Conservation (phyloP, 306 rosid genomes). For the Acacia acuminata region DNA sequence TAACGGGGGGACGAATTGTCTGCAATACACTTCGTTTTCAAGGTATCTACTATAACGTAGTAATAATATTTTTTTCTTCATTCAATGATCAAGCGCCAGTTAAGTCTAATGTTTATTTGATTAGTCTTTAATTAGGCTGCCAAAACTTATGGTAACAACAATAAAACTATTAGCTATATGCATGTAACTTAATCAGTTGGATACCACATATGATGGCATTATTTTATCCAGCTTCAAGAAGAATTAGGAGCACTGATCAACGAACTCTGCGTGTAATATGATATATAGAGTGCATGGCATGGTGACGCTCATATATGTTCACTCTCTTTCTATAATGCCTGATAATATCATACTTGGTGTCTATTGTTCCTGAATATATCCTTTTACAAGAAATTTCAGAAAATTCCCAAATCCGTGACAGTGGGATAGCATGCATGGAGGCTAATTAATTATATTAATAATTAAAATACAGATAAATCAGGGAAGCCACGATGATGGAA, state of each 20-base stretch:
- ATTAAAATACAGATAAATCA: not conserved
- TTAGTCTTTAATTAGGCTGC: slow-evolving; percentile 20
- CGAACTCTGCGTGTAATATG: not conserved
- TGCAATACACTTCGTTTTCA: slow-evolving; percentile 40
- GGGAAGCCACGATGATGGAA: not conserved
- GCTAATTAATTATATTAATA: too few relatives aligned
- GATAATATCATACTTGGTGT: not conserved
- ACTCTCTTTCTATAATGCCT: not conserved
- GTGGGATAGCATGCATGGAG: not conserved
- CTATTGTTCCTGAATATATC: not conserved
- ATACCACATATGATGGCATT: not conserved
- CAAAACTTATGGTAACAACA: not conserved
- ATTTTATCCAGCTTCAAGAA: not conserved
- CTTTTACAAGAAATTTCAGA: not conserved
- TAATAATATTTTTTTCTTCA: slow-evolving; percentile 33
- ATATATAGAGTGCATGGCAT: not conserved
- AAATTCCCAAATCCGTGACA: not conserved
- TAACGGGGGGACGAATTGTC: not conserved
- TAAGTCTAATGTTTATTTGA: slow-evolving; percentile 45
- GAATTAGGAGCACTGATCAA: not conserved
- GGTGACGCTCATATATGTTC: not conserved
- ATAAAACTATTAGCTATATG: not conserved
- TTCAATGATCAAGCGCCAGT: slow-evolving; percentile 49
- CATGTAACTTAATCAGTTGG: not conserved
- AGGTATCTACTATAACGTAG: slow-evolving; percentile 37